phyloP scores from a whole-genome alignment of 306 rosid species.

The Crataegus laevigata region DNA sequence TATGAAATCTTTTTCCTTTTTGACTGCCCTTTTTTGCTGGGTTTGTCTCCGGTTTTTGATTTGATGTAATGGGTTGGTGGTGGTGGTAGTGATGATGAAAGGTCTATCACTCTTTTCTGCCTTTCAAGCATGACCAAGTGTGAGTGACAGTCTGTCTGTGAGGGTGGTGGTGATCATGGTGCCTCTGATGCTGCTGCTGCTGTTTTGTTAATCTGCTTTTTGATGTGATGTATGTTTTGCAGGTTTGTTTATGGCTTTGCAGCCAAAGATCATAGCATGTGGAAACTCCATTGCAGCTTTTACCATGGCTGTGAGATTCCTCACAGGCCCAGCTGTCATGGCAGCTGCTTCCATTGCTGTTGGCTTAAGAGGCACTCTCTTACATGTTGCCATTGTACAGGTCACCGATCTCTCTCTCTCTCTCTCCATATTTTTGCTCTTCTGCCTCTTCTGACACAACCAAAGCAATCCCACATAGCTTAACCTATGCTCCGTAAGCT shows the following conservation, averaged over 20 bases:
- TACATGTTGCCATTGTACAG: constrained; percentile 94
- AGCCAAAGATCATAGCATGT: constrained; percentile 97
- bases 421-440: neutral
- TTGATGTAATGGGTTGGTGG: constrained; percentile 20
- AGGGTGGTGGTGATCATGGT: constrained; percentile 14
- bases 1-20: constrained; percentile 1
- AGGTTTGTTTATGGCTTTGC: constrained; percentile 99
- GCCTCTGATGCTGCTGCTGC: constrained; percentile 10
- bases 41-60: constrained; percentile 13
- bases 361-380: constrained; percentile 78
- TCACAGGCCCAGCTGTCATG: constrained; percentile 97
- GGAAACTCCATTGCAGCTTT: constrained; percentile 84
- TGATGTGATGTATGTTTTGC: constrained; percentile 16
- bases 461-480: constrained; percentile 25
- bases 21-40: constrained; percentile 27
- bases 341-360: constrained; percentile 95
- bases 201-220: neutral
- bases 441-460: constrained; percentile 36
- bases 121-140: constrained; percentile 23
- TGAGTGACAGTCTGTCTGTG: constrained; percentile 20
- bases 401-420: constrained; percentile 22
- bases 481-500: constrained; percentile 25
- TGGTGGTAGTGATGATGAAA: constrained; percentile 41
- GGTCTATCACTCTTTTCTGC: constrained; percentile 10
- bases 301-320: constrained; percentile 96